These are phyloP conservation scores for Cyclostephanos invisitatus DNA, from an alignment of 108 stramenopile genomes.

Conservation along the genomic window DNA sequence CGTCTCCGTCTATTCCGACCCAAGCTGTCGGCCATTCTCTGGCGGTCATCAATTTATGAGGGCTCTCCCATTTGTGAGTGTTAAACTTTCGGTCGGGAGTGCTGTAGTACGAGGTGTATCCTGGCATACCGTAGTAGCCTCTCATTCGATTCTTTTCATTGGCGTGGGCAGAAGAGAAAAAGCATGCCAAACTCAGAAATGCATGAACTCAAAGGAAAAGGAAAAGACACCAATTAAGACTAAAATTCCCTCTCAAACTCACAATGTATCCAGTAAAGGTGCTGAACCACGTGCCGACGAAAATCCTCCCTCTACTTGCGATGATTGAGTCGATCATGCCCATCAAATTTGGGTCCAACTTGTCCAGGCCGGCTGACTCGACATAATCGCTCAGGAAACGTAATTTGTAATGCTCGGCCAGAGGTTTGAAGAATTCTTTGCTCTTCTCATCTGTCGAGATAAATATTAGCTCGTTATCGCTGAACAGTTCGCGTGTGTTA, in stretches of 20 bases:
- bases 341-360: slow-evolving; percentile 83
- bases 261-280: slow-evolving; percentile 94
- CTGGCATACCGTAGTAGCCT: slow-evolving; percentile 76
- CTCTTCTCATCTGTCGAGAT: slow-evolving; percentile 89
- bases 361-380: slow-evolving; percentile 57
- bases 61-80: slow-evolving; percentile 62
- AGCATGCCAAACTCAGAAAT: not conserved
- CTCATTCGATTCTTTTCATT: slow-evolving; percentile 64
- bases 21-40: slow-evolving; percentile 59
- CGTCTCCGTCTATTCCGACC: slow-evolving; percentile 77
- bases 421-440: slow-evolving; percentile 77
- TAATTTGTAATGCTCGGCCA: slow-evolving; percentile 66
- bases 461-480: slow-evolving; percentile 64
- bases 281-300: slow-evolving; percentile 91
- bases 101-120: slow-evolving; percentile 69
- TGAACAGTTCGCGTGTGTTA: slow-evolving; percentile 72
- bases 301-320: slow-evolving; percentile 81
- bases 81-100: slow-evolving; percentile 54
- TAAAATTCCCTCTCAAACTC: slow-evolving; percentile 7
- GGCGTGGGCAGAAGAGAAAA: not conserved
- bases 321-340: slow-evolving; percentile 95
- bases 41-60: slow-evolving; percentile 36
- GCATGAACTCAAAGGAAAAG: not conserved
- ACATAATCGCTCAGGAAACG: slow-evolving; percentile 79
- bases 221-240: slow-evolving; percentile 48